phyloP scores from a whole-genome alignment of 441 rosid species.

The Hura crepitans region DNA sequence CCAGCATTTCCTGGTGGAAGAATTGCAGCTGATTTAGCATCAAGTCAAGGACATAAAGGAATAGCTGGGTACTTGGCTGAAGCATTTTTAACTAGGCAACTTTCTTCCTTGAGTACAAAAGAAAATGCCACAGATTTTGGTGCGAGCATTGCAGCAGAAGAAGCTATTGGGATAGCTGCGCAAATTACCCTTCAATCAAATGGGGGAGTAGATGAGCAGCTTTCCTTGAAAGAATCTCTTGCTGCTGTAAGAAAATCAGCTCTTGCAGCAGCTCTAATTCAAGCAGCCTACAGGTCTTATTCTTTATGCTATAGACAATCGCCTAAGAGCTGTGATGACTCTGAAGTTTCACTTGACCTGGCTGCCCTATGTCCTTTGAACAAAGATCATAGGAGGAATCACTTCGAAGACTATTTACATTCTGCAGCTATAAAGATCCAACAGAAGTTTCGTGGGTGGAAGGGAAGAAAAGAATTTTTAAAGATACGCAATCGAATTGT shows the following conservation, averaged over 20 bases:
- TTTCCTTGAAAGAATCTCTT: conserved; percentile 59
- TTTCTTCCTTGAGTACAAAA: conserved; percentile 42
- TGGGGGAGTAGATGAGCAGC: conserved; percentile 34
- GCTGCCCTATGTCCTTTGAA: conserved; percentile 53
- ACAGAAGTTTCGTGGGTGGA: conserved; percentile 82
- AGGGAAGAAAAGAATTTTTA: conserved; percentile 71
- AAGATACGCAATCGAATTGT: conserved; percentile 64
- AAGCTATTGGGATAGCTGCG: conserved; percentile 31
- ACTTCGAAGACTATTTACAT: conserved; percentile 63
- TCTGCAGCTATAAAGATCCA: conserved; percentile 73
- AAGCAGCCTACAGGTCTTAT: conserved; percentile 51
- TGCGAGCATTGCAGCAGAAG: conserved; percentile 31
- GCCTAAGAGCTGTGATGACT: conserved; percentile 30
- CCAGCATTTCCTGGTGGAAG: conserved; percentile 58
- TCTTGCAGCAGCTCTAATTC: conserved; percentile 77
- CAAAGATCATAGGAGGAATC: conserved; percentile 41
- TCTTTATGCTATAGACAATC: conserved; percentile 55
- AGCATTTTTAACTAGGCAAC: conserved; percentile 47
- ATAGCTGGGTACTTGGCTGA: conserved; percentile 76
- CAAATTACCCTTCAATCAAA: conserved; percentile 23
- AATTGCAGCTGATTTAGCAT: conserved; percentile 75
- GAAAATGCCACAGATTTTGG: conserved; percentile 25
- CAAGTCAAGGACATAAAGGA: conserved; percentile 67
- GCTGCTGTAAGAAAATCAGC: conserved; percentile 73
- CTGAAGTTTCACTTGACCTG: conserved; percentile 48